Evolutionary conservation across 2,329 filamentous ascomycete genomes (phyloP).

Genomic region (Colletotrichum kahawae): DNA sequence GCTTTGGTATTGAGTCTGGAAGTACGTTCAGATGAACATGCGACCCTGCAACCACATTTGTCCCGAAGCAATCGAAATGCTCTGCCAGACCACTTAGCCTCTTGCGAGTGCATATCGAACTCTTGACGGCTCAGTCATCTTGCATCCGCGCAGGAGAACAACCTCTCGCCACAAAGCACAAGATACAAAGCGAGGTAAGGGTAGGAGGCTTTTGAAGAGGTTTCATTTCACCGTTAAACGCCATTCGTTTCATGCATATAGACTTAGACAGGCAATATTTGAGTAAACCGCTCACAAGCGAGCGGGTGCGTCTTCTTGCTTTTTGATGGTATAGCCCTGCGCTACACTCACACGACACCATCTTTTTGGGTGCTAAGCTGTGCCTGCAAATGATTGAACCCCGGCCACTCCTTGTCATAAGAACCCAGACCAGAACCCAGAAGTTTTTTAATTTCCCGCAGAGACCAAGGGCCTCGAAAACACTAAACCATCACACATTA

Average conservation of each 20-base stretch:
- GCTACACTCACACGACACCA: constrained; percentile 2
- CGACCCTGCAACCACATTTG: not conserved
- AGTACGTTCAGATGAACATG: not conserved
- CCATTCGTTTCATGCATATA: not conserved
- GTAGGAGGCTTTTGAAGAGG: not conserved
- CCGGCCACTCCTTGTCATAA: constrained; percentile 5
- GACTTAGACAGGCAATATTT: not conserved
- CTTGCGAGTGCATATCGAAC: not conserved
- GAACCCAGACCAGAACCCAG: constrained; percentile 12
- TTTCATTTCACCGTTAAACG: constrained; percentile 5
- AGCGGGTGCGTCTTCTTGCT: constrained; percentile 5
- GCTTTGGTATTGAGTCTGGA: not conserved
- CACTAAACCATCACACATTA: constrained; percentile 20
- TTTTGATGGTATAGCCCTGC: constrained; percentile 1
- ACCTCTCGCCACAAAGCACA: not conserved
- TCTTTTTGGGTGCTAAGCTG: not conserved
- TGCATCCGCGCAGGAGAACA: not conserved
- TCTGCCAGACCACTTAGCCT: not conserved
- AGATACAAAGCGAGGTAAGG: not conserved
- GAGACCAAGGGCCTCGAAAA: constrained; percentile 31
- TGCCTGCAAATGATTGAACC: constrained; percentile 5
- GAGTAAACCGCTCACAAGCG: not conserved
- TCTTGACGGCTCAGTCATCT: not conserved
- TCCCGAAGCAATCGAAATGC: not conserved
- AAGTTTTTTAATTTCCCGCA: constrained; percentile 22